These are phyloP conservation scores for Clonostachys byssicola DNA, from an alignment of 2,329 filamentous ascomycete species.

Conservation along the genomic window DNA sequence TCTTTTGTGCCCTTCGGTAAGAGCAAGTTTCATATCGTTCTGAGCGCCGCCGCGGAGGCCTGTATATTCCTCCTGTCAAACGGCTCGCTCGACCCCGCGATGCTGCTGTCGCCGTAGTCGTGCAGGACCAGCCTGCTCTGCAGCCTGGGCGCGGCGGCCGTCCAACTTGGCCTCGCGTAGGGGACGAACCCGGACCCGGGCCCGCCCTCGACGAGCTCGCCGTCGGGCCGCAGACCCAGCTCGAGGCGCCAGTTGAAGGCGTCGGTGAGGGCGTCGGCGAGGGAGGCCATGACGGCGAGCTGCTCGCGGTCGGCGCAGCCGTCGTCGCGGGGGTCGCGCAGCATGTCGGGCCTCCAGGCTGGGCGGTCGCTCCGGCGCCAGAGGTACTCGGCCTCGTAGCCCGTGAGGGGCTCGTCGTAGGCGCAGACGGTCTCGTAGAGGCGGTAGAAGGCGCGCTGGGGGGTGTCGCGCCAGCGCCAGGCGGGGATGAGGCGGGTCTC, in stretches of 20 bases:
- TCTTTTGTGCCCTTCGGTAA: no score
- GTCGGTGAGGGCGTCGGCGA: conserved; percentile 11
- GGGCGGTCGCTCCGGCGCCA: conserved; percentile 9
- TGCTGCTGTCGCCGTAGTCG: neutral
- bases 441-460: conserved; percentile 15
- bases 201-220: neutral
- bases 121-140: conserved; percentile 1
- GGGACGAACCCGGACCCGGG: neutral
- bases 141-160: neutral
- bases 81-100: neutral
- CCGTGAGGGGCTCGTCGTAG: conserved; percentile 12
- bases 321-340: conserved; percentile 2
- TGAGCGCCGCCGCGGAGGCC: neutral
- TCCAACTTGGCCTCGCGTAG: neutral
- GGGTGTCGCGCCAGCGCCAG: conserved; percentile 15
- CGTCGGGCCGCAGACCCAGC: conserved; percentile 9
- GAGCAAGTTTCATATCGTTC: neutral
- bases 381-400: conserved; percentile 18
- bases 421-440: conserved; percentile 18
- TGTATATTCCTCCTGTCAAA: conserved; percentile 2
- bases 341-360: conserved; percentile 12
- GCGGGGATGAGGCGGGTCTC: conserved; percentile 8
- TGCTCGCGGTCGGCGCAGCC: conserved; percentile 9
- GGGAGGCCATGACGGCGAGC: conserved; percentile 13
- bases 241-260: conserved; percentile 15